Base-by-base conservation (phyloP, 257 asterid species). In the Haberlea rhodopensis region DNA sequence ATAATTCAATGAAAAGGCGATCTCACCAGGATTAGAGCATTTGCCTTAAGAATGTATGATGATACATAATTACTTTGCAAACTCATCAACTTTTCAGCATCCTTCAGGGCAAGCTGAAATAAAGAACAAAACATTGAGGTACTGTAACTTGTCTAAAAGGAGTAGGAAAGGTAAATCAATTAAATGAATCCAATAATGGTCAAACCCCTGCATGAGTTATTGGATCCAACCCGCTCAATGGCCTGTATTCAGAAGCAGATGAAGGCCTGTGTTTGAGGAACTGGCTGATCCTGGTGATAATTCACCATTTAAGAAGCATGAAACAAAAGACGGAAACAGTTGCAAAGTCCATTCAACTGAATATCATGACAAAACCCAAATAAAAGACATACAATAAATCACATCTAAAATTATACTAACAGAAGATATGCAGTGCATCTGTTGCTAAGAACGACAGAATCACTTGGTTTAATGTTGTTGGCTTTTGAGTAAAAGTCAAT, bases 141-240 rank as follows among this genome's bases (percentile, higher is more conserved):
- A 53, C 53, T 24, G 60, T 15, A 37, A 51, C 19, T n/a, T 43
- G 18, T 65, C 22, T 22, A 60, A 37, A 63, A 32, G 48, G 24
- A 22, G 24, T 49, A 43, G 59, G 46, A 28, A 23, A 72, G 40
- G 63, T 59, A 53, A 20, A 34, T n/a, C 25, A 29, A 8, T n/a
- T 23, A 25, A 21, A 48, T 58, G 68, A 51, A 66, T 48, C 6
- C 46, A 69, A 66, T 5, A 29, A 26, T 20, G 51, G 19, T 25
- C 75, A 69, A 46, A 90, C 99, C 87, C 90, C 97, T 53, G 99
- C 95, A 80, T 85, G 88, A 28, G 87, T 87, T 63, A 94, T 94
- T 32, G 95, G 96, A 81, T 94, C 99, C 73, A 87, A 73, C 67
- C 99, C 97, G 74, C 79, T 90, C 76, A 94, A 67, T 43, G 97